phyloP scores from a whole-genome alignment of 2,329 filamentous ascomycete species.

The Botrytis galanthina region DNA sequence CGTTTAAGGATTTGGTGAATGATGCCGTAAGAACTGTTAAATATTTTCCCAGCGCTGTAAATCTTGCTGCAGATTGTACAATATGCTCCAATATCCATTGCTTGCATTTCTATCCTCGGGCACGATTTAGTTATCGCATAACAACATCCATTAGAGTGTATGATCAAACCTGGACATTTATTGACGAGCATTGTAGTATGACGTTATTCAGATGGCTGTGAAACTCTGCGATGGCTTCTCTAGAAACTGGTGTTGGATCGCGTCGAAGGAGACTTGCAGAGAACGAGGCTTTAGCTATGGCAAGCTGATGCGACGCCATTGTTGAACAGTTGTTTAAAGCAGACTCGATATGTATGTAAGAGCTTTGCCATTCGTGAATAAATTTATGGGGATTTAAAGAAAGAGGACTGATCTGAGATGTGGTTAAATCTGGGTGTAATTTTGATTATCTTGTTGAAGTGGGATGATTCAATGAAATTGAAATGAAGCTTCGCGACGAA shows the following conservation, averaged over 20 bases:
- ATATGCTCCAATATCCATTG: conserved; percentile 76
- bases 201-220: conserved; percentile 63
- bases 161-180: conserved; percentile 81
- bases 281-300: conserved; percentile 77
- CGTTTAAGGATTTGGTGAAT: conserved; percentile 42
- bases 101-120: conserved; percentile 73
- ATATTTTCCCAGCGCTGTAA: conserved; percentile 71
- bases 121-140: conserved; percentile 41
- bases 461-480: conserved; percentile 11
- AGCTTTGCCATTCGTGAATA: conserved; percentile 1
- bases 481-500: not conserved
- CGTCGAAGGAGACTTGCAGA: conserved; percentile 70
- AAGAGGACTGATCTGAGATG: not conserved
- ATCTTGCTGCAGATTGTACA: conserved; percentile 63
- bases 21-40: conserved; percentile 66
- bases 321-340: not conserved
- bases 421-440: not conserved
- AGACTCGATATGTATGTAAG: not conserved
- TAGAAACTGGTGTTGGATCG: conserved; percentile 67
- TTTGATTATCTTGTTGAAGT: conserved; percentile 1
- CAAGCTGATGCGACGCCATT: conserved; percentile 69
- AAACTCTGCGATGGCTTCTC: conserved; percentile 68
- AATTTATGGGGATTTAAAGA: not conserved
- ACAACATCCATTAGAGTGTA: conserved; percentile 37
- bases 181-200: conserved; percentile 68